Evolutionary conservation across 805 yeast species (phyloP), one percentile per base, ranked within the genome.

Genomic region (Hanseniaspora nectarophila): DNA sequence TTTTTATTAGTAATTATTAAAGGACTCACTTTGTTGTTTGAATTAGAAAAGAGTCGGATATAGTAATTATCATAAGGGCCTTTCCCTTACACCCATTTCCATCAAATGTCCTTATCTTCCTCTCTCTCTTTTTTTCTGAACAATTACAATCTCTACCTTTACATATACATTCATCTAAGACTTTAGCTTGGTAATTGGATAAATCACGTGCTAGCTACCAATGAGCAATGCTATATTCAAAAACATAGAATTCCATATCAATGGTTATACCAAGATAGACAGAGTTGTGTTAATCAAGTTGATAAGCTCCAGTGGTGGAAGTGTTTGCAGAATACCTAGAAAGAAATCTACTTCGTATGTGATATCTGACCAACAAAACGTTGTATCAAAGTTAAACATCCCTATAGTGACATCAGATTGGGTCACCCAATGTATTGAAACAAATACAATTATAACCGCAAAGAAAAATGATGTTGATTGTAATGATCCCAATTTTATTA

Each of bases 241-340:
- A 34, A 78, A 74, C 1, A 85, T 89, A 62, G 65, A 70, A 1
- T 72, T 90, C 4, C 80, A 83, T 63, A 87, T 90, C n/a, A 89
- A 88, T 60, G 98, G 98, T 0, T 79, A 83, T 60, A 90, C 97
- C 0, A 68, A 67, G 2, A 97, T 97, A 0, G 78, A 89, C n/a
- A 74, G 87, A 15, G 67, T 75, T 39, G 82, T 78, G 55, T 67
- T 92, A 29, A 90, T 85, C 59, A 74, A 80, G 52, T 59, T 86
- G 57, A 80, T 90, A 2, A 76, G 85, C 2, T 58, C 78, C 9
- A 75, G 89, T 64, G 97, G 97, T 0, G 98, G 98, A 0, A 72
- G 84, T 56, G 61, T 82, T 21, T 82, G 82, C 56, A 80, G 77
- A 65, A 64, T 90, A 39, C 72, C 77, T 4, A 79, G 82, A 5